Percentiles rank a stretch among this genome's conserved stretches.
phyloP scores from a whole-genome alignment of 768 basidiomycete genomes.

The Lentinula sp. region DNA sequence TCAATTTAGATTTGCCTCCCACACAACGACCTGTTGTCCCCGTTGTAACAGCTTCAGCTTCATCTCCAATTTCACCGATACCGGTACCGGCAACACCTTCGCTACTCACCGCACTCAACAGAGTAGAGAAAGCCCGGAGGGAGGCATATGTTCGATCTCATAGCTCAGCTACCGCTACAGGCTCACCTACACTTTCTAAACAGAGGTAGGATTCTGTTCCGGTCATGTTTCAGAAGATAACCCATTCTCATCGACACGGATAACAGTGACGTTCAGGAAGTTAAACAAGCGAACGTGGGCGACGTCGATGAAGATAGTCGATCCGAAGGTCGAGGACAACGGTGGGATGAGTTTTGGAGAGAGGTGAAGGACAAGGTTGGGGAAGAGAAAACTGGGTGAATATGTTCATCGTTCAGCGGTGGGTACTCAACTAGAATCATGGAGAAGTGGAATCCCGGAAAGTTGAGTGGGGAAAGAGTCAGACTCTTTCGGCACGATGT shows the following conservation, averaged over 20 bases:
- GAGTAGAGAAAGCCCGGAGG: slow-evolving; percentile 49
- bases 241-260: neutral
- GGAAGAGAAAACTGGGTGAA: too few species aligned
- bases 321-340: slow-evolving; percentile 11
- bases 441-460: too few species aligned
- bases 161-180: neutral
- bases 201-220: too few species aligned
- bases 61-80: neutral
- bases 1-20: neutral
- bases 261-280: neutral
- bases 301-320: slow-evolving; percentile 1
- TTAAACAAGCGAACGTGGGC: neutral
- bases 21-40: neutral
- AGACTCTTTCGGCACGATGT: too few species aligned
- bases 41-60: neutral
- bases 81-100: slow-evolving; percentile 42
- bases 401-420: too few species aligned
- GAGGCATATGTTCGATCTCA: slow-evolving; percentile 25
- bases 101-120: slow-evolving; percentile 55
- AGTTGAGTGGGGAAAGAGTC: too few species aligned
- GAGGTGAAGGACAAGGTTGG: slow-evolving; percentile 31
- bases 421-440: too few species aligned
- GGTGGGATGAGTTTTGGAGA: slow-evolving; percentile 43
- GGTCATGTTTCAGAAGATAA: too few species aligned
- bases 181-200: too few species aligned